phyloP scores from a whole-genome alignment of 495 filamentous ascomycete genomes.

The Annulohypoxylon bovei region DNA sequence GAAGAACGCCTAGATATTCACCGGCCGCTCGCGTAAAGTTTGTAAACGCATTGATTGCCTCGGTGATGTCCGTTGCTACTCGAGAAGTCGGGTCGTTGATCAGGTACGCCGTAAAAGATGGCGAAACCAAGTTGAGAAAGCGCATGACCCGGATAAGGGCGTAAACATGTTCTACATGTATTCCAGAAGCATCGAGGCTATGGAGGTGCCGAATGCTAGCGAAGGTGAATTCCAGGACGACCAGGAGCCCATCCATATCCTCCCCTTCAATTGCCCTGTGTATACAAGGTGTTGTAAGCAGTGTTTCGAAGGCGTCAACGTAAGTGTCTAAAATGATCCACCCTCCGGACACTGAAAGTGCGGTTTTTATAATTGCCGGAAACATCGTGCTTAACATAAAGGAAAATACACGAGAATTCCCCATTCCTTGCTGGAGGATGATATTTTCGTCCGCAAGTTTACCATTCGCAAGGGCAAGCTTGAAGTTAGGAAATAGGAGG shows the following conservation, averaged over 20 bases:
- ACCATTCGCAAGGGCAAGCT: slow-evolving; percentile 56
- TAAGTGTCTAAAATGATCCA: slow-evolving; percentile 57
- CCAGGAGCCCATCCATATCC: slow-evolving; percentile 38
- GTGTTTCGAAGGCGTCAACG: slow-evolving; percentile 40
- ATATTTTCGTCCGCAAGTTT: slow-evolving; percentile 49
- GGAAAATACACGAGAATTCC: slow-evolving; percentile 48
- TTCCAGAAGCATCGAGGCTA: neutral
- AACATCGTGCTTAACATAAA: slow-evolving; percentile 58
- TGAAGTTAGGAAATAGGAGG: slow-evolving; percentile 61
- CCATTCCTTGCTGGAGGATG: slow-evolving; percentile 56
- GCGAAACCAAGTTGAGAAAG: slow-evolving; percentile 41
- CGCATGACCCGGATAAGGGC: slow-evolving; percentile 26
- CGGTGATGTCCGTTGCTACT: slow-evolving; percentile 15
- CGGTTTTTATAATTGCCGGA: slow-evolving; percentile 52
- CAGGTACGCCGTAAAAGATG: slow-evolving; percentile 40
- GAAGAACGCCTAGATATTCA: slow-evolving; percentile 23
- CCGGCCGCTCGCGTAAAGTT: slow-evolving; percentile 35
- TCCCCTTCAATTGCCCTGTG: slow-evolving; percentile 41
- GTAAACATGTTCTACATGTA: slow-evolving; percentile 28
- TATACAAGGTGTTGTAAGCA: slow-evolving; percentile 39
- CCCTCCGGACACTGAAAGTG: slow-evolving; percentile 25
- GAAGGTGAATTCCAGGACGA: slow-evolving; percentile 35
- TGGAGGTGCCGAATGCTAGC: slow-evolving; percentile 16
- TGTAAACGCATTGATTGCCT: slow-evolving; percentile 26
- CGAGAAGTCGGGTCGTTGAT: slow-evolving; percentile 38